Base-by-base conservation (phyloP, 1,284 basidiomycete genomes). In the Sphaerobolus stellatus region DNA sequence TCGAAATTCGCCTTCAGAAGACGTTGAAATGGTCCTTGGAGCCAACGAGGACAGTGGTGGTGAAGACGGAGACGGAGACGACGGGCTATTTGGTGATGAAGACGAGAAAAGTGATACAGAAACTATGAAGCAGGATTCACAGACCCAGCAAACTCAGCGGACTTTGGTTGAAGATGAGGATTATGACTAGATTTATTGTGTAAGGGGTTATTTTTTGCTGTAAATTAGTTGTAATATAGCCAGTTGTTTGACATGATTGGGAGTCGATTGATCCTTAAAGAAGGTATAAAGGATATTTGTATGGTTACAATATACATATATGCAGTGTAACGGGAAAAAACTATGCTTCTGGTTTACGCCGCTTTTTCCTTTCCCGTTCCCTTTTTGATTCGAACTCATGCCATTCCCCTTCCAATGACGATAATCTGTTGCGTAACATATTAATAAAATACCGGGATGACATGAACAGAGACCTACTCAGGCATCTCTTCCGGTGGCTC, bases 311-410 rank as follows among this genome's bases (percentile, higher is more conserved):
- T 33, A 46, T 52, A 33, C 45, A 27, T 52, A 34, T 48, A 56
- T 43, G 36, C 41, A 56, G 31, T 52, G 49, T 51, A 30, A 34
- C 34, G n/a, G n/a, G n/a, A n/a, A n/a, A 58, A 38, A 61, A 54
- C 53, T 53, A 59, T 56, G 60, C 66, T 58, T 76, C 76, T 52
- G 77, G 79, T 72, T 80, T 83, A 68, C 75, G 71, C 52, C 84
- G 77, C 69, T 87, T 90, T 74, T 84, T 90, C 54, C 52, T 56
- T 29, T 86, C 88, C 31, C 88, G 82, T 71, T 92, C 90, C 53
- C 86, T 77, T 71, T 94, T 94, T 29, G 89, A 88, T 68, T 96
- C 94, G 57, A 92, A 78, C 68, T 97, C 94, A 68, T 97, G 94
- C 93, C 94, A 97, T 68, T 97, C 94, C 38, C 94, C 94, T 69